Evolutionary conservation across 768 basidiomycete genomes (phyloP).

Genomic region (Tremella fuciformis): DNA sequence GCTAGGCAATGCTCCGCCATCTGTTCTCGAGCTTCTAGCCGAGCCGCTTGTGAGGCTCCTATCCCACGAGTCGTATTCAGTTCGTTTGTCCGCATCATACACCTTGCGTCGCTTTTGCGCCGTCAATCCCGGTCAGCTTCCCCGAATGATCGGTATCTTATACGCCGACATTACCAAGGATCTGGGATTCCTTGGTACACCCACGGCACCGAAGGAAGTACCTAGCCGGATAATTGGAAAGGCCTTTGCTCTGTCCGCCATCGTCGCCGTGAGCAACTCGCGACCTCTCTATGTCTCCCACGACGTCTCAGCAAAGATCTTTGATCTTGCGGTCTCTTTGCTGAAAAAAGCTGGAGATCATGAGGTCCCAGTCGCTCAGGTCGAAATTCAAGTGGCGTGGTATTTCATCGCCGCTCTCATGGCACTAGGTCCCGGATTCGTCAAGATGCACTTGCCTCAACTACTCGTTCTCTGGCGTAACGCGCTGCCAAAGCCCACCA

Average conservation of each 20-base stretch:
- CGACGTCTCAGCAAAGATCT: conserved; percentile 80
- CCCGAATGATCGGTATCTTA: conserved; percentile 71
- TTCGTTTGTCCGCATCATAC: conserved; percentile 83
- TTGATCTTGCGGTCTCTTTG: conserved; percentile 84
- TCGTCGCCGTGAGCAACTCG: conserved; percentile 79
- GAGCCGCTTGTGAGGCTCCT: conserved; percentile 83
- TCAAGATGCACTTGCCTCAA: conserved; percentile 87
- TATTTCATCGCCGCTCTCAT: conserved; percentile 83
- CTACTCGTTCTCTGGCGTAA: conserved; percentile 95
- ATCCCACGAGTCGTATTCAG: conserved; percentile 78
- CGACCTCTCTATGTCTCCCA: conserved; percentile 91
- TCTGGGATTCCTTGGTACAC: conserved; percentile 67
- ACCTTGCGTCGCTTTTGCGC: conserved; percentile 85
- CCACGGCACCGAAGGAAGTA: conserved; percentile 68
- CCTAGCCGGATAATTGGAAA: conserved; percentile 74
- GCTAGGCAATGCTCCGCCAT: conserved; percentile 85
- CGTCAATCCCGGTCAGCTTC: conserved; percentile 78
- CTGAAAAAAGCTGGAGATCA: conserved; percentile 90
- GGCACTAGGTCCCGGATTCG: conserved; percentile 89
- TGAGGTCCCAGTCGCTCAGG: conserved; percentile 71
- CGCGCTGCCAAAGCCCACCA: conserved; percentile 89
- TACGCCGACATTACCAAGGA: conserved; percentile 82
- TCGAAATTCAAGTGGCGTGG: conserved; percentile 94
- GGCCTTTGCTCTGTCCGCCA: conserved; percentile 81
- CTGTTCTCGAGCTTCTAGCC: conserved; percentile 80